Evolutionary conservation across 2,329 filamentous ascomycete genomes (phyloP).

Genomic region (Exophiala viscosa): DNA sequence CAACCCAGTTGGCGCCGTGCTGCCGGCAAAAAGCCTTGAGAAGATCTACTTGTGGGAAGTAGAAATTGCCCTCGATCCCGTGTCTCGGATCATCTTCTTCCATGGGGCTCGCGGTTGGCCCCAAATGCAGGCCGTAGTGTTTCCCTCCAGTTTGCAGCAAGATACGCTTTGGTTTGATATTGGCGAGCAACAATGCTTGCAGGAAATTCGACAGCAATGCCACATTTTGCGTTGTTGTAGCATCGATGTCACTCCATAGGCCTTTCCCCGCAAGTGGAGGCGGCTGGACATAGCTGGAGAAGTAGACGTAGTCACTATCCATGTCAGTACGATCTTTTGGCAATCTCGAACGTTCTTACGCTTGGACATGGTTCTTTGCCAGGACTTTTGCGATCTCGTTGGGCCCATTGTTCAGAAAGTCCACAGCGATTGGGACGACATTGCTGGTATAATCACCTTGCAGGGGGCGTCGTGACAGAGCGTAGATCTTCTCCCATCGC

Average conservation of each 20-base stretch:
- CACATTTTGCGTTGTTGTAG: constrained; percentile 8
- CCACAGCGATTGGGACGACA: constrained; percentile 41
- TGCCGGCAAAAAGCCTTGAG: constrained; percentile 40
- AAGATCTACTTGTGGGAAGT: constrained; percentile 53
- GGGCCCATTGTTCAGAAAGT: constrained; percentile 30
- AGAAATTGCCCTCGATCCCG: constrained; percentile 50
- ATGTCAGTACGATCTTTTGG: neutral
- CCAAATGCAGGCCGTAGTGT: constrained; percentile 51
- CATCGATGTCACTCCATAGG: constrained; percentile 8
- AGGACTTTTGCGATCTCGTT: constrained; percentile 6
- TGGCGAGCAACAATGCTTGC: constrained; percentile 39
- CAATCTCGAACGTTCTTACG: constrained; percentile 9
- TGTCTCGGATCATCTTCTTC: constrained; percentile 46
- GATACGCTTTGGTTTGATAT: constrained; percentile 44
- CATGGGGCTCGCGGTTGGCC: constrained; percentile 41
- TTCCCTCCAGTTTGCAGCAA: constrained; percentile 52
- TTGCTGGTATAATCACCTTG: constrained; percentile 35
- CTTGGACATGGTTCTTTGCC: constrained; percentile 13
- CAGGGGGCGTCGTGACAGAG: constrained; percentile 46
- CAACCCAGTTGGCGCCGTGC: constrained; percentile 40
- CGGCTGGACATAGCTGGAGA: constrained; percentile 16
- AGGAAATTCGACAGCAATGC: constrained; percentile 48
- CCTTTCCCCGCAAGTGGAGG: constrained; percentile 5
- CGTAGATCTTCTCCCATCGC: constrained; percentile 52
- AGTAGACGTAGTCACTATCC: constrained; percentile 17